phyloP scores from a whole-genome alignment of 306 rosid genomes.

The Pueraria montana region DNA sequence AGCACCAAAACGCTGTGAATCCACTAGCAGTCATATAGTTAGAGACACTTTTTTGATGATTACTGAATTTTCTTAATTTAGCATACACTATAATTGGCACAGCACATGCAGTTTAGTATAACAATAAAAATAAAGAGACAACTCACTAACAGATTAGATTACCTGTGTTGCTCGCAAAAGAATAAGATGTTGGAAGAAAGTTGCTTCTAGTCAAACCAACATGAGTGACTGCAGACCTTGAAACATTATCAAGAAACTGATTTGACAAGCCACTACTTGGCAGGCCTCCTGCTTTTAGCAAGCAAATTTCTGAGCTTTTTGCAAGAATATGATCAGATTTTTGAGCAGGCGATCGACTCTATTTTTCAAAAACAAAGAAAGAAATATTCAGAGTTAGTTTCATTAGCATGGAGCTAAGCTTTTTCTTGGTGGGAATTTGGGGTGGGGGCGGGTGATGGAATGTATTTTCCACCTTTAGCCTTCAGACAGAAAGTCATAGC shows the following conservation, averaged over 20 bases:
- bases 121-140: slow-evolving; percentile 39
- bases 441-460: background rate
- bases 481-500: slow-evolving; percentile 32
- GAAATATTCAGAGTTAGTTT: slow-evolving; percentile 44
- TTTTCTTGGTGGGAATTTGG: background rate
- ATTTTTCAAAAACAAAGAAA: slow-evolving; percentile 47
- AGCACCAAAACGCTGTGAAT: slow-evolving; percentile 38
- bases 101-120: slow-evolving; percentile 30
- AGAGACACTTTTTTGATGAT: slow-evolving; percentile 14
- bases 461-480: slow-evolving; percentile 21
- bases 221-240: slow-evolving; percentile 70
- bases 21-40: slow-evolving; percentile 22
- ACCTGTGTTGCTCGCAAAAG: slow-evolving; percentile 79
- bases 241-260: slow-evolving; percentile 73
- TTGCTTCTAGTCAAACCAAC: slow-evolving; percentile 71
- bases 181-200: slow-evolving; percentile 68
- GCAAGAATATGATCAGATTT: slow-evolving; percentile 61
- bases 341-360: slow-evolving; percentile 60
- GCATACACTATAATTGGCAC: slow-evolving; percentile 25
- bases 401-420: slow-evolving; percentile 36
- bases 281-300: slow-evolving; percentile 56
- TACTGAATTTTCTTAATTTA: slow-evolving; percentile 32
- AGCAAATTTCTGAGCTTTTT: slow-evolving; percentile 65
- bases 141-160: slow-evolving; percentile 52
- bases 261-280: slow-evolving; percentile 63